Evolutionary conservation across 2,329 filamentous ascomycete genomes (phyloP), one percentile per base, ranked within the genome.

Genomic region (Dothideomycetes sp.): DNA sequence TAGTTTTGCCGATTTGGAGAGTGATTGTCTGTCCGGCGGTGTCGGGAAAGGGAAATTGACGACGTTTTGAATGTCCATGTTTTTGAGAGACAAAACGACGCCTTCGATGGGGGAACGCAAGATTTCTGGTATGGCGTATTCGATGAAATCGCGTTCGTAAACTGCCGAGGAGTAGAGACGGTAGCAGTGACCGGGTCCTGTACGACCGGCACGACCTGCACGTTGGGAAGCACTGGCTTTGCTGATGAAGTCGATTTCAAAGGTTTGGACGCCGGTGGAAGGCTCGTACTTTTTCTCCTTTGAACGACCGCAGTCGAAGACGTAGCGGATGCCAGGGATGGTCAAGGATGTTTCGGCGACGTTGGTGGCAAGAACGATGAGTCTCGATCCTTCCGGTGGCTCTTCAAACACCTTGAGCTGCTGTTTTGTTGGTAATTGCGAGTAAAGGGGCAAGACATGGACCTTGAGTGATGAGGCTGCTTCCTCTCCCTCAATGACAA

Each of bases 301-400:
- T 24, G 84, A 82, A 35, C 93, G 74, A 23, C 91, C 91, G 49
- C 84, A 88, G 60, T 96, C 89, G 47, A 98, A 95, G 7, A 98
- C 91, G 56, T 95, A 98, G 45, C 85, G 78, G 46, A 94, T 88
- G 2, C 87, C 88, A 0, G 91, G 89, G 43, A 98, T 98, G 1
- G 91, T 98, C 57, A 98, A 72, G 74, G 84, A 93, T 0, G 91
- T 98, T 62, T 98, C 91, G 0, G 91, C 91, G 31, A 98, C 86
- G 61, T 98, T 98, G 30, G 91, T 98, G 1, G 91, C 87, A 28
- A 98, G 65, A 4, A 98, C 82, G 37, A 98, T 84, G 17, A 91
- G 73, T 7, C 91, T 78, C 7, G 83, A 83, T 12, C 83, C 84
- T 41, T 88, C 82, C 1, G 89, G 88, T 10, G 51, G 47, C 0